A percentile compares a stretch with the other conserved stretches of the same genome.
Conservation (phyloP, 345 rosid genomes). For the Citrus inodora region DNA sequence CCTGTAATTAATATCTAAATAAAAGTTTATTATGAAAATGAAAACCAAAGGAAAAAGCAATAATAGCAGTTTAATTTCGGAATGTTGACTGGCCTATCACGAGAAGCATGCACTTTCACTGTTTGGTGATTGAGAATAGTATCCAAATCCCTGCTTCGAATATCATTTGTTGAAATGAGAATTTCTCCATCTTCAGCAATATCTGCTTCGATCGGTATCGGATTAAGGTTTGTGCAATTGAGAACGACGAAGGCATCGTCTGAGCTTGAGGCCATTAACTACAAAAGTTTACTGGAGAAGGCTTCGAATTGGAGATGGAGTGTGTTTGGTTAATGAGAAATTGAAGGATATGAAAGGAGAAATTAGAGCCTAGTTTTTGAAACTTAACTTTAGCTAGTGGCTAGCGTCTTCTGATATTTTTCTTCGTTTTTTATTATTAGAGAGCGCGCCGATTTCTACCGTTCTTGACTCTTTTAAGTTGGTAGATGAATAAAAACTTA, state of each 20-base stretch:
- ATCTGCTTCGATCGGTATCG: constrained; percentile 18
- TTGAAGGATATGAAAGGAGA: not conserved
- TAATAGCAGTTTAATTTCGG: not conserved
- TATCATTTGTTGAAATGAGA: constrained; percentile 41
- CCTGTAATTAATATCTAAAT: constrained; percentile 20
- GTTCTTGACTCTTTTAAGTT: too few species aligned
- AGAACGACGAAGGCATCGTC: constrained; percentile 36
- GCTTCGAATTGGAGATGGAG: not conserved
- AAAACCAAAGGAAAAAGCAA: not conserved
- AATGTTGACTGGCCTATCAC: constrained; percentile 33
- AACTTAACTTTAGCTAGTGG: not conserved
- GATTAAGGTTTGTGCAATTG: constrained; percentile 27
- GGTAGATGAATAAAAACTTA: too few species aligned
- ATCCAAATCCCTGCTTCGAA: constrained; percentile 41
- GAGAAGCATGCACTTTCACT: constrained; percentile 45
- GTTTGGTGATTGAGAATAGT: constrained; percentile 37
- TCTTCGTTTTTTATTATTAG: not conserved
- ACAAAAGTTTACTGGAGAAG: not conserved
- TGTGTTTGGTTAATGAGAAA: not conserved
- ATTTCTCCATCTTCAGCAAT: constrained; percentile 7
- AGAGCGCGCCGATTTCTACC: not conserved
- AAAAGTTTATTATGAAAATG: not conserved
- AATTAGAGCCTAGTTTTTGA: not conserved
- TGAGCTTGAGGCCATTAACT: constrained; percentile 41
- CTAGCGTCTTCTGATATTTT: not conserved